A percentile compares a stretch with the other conserved stretches of the same genome.
These are phyloP conservation scores for Rhododendron henanense DNA, from an alignment of 148 eudicot genomes.

Conservation along the genomic window DNA sequence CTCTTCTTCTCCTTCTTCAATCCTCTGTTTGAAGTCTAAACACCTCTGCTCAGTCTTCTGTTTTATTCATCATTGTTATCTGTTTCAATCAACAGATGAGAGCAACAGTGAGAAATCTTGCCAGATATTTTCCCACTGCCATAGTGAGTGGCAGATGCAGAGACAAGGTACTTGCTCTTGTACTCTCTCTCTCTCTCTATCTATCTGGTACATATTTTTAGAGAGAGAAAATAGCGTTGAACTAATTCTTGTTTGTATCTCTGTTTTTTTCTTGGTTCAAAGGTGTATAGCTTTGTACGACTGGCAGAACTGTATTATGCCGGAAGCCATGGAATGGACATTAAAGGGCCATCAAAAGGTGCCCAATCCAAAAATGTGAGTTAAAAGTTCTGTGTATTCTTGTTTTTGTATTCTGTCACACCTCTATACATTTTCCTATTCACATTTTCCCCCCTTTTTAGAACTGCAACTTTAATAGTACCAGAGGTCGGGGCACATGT, in stretches of 20 bases:
- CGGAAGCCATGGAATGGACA: slow-evolving; percentile 99
- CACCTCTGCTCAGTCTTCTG: not conserved
- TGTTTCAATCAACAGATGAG: not conserved
- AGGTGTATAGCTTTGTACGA: slow-evolving; percentile 69
- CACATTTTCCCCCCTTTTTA: not conserved
- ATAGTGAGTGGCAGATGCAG: slow-evolving; percentile 2
- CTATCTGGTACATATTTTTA: not conserved
- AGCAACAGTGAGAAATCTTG: not conserved
- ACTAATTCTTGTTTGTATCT: not conserved
- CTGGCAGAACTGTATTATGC: slow-evolving; percentile 87
- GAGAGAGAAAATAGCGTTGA: not conserved
- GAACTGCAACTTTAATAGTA: no score
- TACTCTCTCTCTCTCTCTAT: not conserved
- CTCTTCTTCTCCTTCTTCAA: not conserved
- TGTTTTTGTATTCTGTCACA: not conserved
- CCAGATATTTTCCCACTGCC: not conserved
- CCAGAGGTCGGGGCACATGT: fast-evolving
- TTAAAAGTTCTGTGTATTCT: not conserved
- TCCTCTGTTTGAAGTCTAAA: not conserved
- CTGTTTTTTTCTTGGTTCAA: not conserved
- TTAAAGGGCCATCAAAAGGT: slow-evolving; percentile 79
- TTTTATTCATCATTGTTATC: not conserved
- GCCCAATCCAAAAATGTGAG: slow-evolving; percentile 51
- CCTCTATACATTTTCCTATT: not conserved
- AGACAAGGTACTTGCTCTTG: not conserved